These are phyloP conservation scores for Candida wancherniae DNA, from an alignment of 805 yeast species.

Conservation along the genomic window DNA sequence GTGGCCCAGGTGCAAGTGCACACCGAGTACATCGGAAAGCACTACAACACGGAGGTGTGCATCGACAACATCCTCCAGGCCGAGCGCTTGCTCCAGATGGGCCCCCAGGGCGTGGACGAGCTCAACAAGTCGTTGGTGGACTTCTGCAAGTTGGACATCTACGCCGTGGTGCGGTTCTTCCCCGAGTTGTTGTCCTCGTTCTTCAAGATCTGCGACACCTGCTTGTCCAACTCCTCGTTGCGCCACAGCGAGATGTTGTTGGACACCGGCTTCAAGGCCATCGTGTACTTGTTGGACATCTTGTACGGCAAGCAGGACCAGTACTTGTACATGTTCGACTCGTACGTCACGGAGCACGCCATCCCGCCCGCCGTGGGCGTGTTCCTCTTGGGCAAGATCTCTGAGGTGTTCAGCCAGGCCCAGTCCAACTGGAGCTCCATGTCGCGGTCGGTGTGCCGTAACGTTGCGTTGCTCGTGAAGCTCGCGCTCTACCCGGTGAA, in stretches of 20 bases:
- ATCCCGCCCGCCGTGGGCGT: conserved; percentile 49
- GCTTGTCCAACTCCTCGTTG: conserved; percentile 20
- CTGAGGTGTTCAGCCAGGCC: conserved; percentile 45
- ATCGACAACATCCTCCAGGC: conserved; percentile 53
- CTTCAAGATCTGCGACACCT: conserved; percentile 27
- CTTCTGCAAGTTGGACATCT: conserved; percentile 50
- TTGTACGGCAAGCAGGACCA: conserved; percentile 64
- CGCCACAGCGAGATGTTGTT: conserved; percentile 28
- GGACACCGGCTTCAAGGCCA: conserved; percentile 46
- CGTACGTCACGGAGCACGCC: conserved; percentile 35
- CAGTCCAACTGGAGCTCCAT: conserved; percentile 55
- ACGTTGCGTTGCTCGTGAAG: conserved; percentile 48
- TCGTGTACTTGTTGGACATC: conserved; percentile 57
- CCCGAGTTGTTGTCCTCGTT: conserved; percentile 46
- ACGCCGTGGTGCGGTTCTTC: conserved; percentile 55
- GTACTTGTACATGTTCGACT: conserved; percentile 52
- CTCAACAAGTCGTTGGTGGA: conserved; percentile 44
- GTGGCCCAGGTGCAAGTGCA: conserved; percentile 49
- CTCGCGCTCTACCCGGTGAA: conserved; percentile 25
- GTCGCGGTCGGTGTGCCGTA: conserved; percentile 61
- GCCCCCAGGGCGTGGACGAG: conserved; percentile 37
- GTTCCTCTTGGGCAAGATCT: conserved; percentile 42
- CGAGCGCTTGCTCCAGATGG: conserved; percentile 43
- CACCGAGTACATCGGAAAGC: conserved; percentile 65
- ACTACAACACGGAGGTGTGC: conserved; percentile 53